Base-by-base conservation (phyloP, 2,329 filamentous ascomycete species). In the Trichothecium sympodiale region DNA sequence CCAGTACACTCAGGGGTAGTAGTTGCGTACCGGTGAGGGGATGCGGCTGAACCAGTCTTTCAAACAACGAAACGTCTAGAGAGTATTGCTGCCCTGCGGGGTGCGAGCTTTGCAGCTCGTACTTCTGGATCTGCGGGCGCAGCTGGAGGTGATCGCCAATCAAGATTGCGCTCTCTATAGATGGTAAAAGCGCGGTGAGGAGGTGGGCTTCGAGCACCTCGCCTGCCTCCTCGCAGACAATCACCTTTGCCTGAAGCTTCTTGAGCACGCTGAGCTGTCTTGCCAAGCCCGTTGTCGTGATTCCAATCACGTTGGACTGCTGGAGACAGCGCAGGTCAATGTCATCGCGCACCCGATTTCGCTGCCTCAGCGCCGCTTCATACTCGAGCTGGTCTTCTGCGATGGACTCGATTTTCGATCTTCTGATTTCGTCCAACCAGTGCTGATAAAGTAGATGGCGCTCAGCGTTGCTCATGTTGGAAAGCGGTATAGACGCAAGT, bases 181-280 rank as follows among this genome's bases (percentile, higher is more conserved):
- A 65, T 0, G 76, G 75, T 0, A 79, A 55, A 4, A 83, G 50
- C 0, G 77, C 65, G 0, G 73, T 72, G 1, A 83, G 49, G 3
- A 72, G 57, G 39, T 83, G 77, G 0, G 72, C 62, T 48, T 84
- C 80, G 23, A 83, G 58, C 0, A 83, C 72, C 41, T 84, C 78
- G 0, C 70, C 79, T 2, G 79, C 79, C 46, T 84, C 79, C 48
- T 84, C 79, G 25, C 73, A 80, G 1, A 83, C 49, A 13, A 83
- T 50, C 0, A 80, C 66, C 40, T 79, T 78, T 23, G 59, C 56
- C 6, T 54, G 47, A 2, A 79, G 40, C 7, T 61, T 60, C 7
- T 64, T 59, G 0, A 82, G 55, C 1, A 71, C 43, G 0, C 60
- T 51, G 0, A 74, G 50, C 13, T 71, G 65, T 15, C 57, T 54